phyloP scores from a whole-genome alignment of 352 stramenopile genomes.

The Globisporangium okanoganense region DNA sequence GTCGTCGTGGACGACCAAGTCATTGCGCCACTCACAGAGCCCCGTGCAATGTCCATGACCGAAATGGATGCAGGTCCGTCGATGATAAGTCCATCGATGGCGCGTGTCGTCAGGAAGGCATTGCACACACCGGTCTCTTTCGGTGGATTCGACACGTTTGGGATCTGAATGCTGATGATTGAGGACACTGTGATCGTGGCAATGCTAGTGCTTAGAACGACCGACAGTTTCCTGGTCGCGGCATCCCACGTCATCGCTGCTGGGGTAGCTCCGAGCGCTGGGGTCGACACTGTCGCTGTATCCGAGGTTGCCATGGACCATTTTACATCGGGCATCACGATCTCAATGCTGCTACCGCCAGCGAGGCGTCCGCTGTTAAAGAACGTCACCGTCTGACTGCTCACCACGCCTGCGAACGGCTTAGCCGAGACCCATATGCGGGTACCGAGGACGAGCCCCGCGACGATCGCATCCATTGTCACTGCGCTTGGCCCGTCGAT shows the following conservation, averaged over 20 bases:
- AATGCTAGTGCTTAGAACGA: slow-evolving; percentile 22
- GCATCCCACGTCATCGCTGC: slow-evolving; percentile 31
- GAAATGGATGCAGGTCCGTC: slow-evolving; percentile 47
- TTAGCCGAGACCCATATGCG: slow-evolving; percentile 39
- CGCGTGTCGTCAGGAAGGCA: slow-evolving; percentile 31
- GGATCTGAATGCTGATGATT: slow-evolving; percentile 27
- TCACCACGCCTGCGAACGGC: slow-evolving; percentile 43
- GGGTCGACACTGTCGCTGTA: slow-evolving; percentile 28
- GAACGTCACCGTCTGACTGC: slow-evolving; percentile 43
- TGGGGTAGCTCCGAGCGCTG: slow-evolving; percentile 24
- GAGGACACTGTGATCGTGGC: slow-evolving; percentile 26
- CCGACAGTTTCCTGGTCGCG: slow-evolving; percentile 23
- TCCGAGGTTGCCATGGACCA: slow-evolving; percentile 31
- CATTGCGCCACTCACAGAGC: slow-evolving; percentile 29
- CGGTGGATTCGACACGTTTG: slow-evolving; percentile 41
- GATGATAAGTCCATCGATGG: slow-evolving; percentile 32
- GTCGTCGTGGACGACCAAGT: slow-evolving; percentile 33
- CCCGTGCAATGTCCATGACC: slow-evolving; percentile 35
- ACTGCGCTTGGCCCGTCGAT: slow-evolving; percentile 53
- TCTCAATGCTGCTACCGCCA: slow-evolving; percentile 33
- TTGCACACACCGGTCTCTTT: slow-evolving; percentile 47
- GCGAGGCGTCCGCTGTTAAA: slow-evolving; percentile 36
- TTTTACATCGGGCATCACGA: slow-evolving; percentile 37
- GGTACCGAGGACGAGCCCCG: slow-evolving; percentile 40
- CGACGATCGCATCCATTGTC: slow-evolving; percentile 35